Conservation (phyloP, 768 basidiomycete genomes). For the Suillus americanus region DNA sequence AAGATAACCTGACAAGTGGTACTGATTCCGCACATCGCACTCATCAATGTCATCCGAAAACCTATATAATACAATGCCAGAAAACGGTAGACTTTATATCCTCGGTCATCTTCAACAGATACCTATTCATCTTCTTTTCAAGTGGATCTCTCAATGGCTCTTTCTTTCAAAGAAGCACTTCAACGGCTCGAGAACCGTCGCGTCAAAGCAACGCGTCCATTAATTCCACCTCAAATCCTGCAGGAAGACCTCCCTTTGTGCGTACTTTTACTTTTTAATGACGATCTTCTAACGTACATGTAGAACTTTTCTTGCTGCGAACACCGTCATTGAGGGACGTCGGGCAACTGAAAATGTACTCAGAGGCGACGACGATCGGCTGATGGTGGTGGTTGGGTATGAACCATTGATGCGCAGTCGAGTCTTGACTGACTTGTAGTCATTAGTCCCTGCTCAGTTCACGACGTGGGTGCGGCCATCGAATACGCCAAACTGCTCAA, state of each 20-base stretch:
- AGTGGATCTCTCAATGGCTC: conserved; percentile 58
- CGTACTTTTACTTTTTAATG: conserved; percentile 18
- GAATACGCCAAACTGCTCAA: conserved; percentile 84
- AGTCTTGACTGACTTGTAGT: conserved; percentile 9
- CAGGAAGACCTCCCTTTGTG: conserved; percentile 92
- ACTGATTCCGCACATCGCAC: conserved; percentile 10
- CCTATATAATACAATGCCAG: conserved; percentile 15
- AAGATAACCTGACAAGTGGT: conserved; percentile 10
- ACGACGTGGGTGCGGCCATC: conserved; percentile 81
- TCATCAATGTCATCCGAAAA: not conserved
- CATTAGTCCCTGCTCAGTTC: conserved; percentile 88
- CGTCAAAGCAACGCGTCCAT: conserved; percentile 81
- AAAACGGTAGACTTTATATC: conserved; percentile 20
- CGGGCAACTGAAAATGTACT: conserved; percentile 76
- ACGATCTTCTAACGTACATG: conserved; percentile 11
- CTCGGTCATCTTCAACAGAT: conserved; percentile 20
- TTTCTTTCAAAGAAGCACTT: conserved; percentile 79
- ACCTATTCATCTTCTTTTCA: conserved; percentile 9
- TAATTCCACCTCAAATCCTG: conserved; percentile 94
- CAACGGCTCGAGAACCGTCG: conserved; percentile 82
- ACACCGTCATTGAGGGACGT: conserved; percentile 88
- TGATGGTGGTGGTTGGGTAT: conserved; percentile 89
- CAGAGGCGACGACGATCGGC: conserved; percentile 85
- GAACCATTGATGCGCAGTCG: conserved; percentile 16
- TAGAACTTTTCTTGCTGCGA: conserved; percentile 77